Evolutionary conservation across 73 alveolate genomes (phyloP), one percentile per base, ranked within the genome.

Genomic region (Blepharisma japonicum): DNA sequence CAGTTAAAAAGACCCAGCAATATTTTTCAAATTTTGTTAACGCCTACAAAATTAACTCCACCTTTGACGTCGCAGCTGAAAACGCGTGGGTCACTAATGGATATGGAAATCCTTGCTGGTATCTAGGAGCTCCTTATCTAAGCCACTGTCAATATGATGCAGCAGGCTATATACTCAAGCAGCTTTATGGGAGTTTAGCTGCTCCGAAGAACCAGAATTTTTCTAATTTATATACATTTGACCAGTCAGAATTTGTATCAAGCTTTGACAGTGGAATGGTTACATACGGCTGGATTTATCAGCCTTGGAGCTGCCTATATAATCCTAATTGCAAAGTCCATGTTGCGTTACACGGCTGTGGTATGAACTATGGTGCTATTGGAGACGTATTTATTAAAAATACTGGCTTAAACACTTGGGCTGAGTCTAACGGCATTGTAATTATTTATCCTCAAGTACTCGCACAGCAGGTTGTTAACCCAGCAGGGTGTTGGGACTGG

Each of bases 401-500:
- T 8, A 45, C 81, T 6, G 92, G 92, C 51, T 55, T 77, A 6
- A 80, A 81, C 45, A 88, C 71, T 32, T 55, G 68, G 38, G 92
- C 92, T 42, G 92, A 81, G 61, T 80, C 71, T 53, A 85, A 85
- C 78, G 71, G 80, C 49, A 53, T 85, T 38, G 76, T 85, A 11
- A 70, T 78, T 47, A 78, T 85, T 25, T 85, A 81, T 56, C 92
- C 92, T 45, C 88, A 81, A 55, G 55, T 55, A 39, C 39, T 42
- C 45, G 82, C 80, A 6, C 54, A 45, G n/a, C 68, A 79, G 11
- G 20, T 77, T 2, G 18, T 25, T 5, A 49, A 54, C 7, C 82
- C 78, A 45, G 70, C 14, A 27, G 91, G 91, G 6, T 84, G 91
- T 51, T 84, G 87, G 87, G 91, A 84, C 79, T 80, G 87, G 87